Evolutionary conservation across 345 rosid species (phyloP).

Genomic region (Pistacia vera): DNA sequence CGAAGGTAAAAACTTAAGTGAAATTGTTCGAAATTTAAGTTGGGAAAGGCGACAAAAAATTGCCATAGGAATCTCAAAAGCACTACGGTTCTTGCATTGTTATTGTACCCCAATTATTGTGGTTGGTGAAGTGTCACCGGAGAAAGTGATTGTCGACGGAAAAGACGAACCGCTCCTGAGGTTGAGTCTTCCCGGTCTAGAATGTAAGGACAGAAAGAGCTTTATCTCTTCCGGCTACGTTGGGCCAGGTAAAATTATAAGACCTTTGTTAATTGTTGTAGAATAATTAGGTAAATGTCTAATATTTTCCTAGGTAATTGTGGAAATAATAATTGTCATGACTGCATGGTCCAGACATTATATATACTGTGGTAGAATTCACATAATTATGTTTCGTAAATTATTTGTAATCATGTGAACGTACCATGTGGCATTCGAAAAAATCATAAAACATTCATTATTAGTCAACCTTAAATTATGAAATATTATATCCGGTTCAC

Average conservation of each 20-base stretch:
- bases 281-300: background rate
- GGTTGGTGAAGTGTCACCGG: constrained; percentile 57
- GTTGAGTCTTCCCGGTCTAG: constrained; percentile 38
- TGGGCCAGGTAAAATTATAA: constrained; percentile 61
- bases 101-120: constrained; percentile 33
- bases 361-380: background rate
- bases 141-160: constrained; percentile 50
- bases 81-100: constrained; percentile 62
- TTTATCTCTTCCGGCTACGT: constrained; percentile 43
- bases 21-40: constrained; percentile 43
- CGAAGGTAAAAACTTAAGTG: constrained; percentile 54
- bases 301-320: background rate
- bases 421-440: background rate
- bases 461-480: constrained; percentile 28
- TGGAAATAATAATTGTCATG: background rate
- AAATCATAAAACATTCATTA: background rate
- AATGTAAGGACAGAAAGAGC: constrained; percentile 36
- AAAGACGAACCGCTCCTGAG: constrained; percentile 54
- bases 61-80: constrained; percentile 61
- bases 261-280: too few relatives aligned
- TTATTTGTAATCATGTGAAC: background rate
- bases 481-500: constrained; percentile 7
- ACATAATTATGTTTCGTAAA: background rate
- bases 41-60: constrained; percentile 69
- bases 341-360: constrained; percentile 4